These are phyloP conservation scores for Ganoderma leucocontextum DNA, from an alignment of 1,284 basidiomycete species.

Conservation along the genomic window DNA sequence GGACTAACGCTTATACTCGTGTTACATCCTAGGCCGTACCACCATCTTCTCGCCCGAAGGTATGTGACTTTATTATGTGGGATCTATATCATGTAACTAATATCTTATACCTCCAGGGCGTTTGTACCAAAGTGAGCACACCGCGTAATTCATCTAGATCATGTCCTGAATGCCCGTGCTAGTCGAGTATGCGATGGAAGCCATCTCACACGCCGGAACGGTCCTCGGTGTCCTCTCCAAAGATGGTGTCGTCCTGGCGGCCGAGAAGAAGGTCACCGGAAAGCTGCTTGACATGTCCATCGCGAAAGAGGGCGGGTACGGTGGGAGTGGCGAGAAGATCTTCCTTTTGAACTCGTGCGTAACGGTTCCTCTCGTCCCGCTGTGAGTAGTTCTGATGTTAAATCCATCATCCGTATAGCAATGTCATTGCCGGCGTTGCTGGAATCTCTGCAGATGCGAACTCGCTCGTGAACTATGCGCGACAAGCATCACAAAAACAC, in stretches of 20 bases:
- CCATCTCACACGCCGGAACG: slow-evolving; percentile 96
- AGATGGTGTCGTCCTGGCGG: slow-evolving; percentile 96
- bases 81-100: background rate
- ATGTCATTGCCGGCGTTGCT: slow-evolving; percentile 94
- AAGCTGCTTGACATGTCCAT: slow-evolving; percentile 93
- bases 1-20: slow-evolving; percentile 30
- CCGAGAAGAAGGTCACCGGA: slow-evolving; percentile 99
- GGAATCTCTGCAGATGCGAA: slow-evolving; percentile 98
- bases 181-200: slow-evolving; percentile 99
- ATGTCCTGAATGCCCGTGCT: slow-evolving; percentile 23
- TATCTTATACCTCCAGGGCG: slow-evolving; percentile 62
- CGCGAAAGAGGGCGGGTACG: slow-evolving; percentile 89
- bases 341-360: slow-evolving; percentile 90
- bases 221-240: slow-evolving; percentile 95
- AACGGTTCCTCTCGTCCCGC: slow-evolving; percentile 4
- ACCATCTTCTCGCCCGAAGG: slow-evolving; percentile 97
- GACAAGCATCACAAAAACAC: slow-evolving; percentile 91
- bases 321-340: slow-evolving; percentile 97
- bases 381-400: background rate
- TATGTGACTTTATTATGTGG: slow-evolving; percentile 45
- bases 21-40: slow-evolving; percentile 72
- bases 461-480: slow-evolving; percentile 95
- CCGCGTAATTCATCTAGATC: background rate
- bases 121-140: slow-evolving; percentile 84
- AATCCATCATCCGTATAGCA: slow-evolving; percentile 57